phyloP scores from a whole-genome alignment of 352 stramenopile genomes.

The Pythium rishiriense region DNA sequence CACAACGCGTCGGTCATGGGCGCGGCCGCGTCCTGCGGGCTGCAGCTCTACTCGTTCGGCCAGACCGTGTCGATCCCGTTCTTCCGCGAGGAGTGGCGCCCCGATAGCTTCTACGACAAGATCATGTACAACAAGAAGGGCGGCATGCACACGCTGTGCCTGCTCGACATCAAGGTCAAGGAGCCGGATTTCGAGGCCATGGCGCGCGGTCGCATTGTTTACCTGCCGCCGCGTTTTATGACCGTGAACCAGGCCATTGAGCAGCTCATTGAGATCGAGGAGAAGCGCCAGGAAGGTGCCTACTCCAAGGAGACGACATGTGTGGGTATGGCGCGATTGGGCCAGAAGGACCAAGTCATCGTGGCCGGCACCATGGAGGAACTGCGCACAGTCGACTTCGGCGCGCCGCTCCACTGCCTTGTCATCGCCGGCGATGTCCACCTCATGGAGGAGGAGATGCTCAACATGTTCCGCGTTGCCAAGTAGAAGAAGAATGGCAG shows the following conservation, averaged over 20 bases:
- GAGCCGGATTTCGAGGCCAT: conserved; percentile 98
- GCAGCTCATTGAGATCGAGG: conserved; percentile 96
- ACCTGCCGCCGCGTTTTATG: conserved; percentile 98
- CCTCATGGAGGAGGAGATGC: conserved; percentile 94
- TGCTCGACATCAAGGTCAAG: conserved; percentile 99
- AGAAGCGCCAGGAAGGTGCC: conserved; percentile 83
- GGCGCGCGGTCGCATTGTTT: conserved; percentile 90
- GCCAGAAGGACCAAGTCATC: conserved; percentile 92
- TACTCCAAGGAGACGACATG: conserved; percentile 81
- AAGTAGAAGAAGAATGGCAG: conserved; percentile 31
- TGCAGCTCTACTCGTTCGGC: conserved; percentile 99
- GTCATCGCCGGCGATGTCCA: conserved; percentile 96
- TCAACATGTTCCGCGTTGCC: conserved; percentile 56
- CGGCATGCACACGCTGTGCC: conserved; percentile 98
- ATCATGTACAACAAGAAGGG: conserved; percentile 95
- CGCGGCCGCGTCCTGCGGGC: conserved; percentile 92
- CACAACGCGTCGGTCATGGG: conserved; percentile 99
- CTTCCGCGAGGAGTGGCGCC: conserved; percentile 95
- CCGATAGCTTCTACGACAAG: conserved; percentile 98
- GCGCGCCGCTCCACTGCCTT: conserved; percentile 95
- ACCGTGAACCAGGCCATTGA: conserved; percentile 94
- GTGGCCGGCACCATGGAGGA: conserved; percentile 95
- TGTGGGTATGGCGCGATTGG: conserved; percentile 95
- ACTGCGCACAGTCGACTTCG: conserved; percentile 94
- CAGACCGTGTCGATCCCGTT: conserved; percentile 99